Evolutionary conservation across 2,329 filamentous ascomycete genomes (phyloP), one percentile per base, ranked within the genome.

Genomic region (Aspergillus chevalieri): DNA sequence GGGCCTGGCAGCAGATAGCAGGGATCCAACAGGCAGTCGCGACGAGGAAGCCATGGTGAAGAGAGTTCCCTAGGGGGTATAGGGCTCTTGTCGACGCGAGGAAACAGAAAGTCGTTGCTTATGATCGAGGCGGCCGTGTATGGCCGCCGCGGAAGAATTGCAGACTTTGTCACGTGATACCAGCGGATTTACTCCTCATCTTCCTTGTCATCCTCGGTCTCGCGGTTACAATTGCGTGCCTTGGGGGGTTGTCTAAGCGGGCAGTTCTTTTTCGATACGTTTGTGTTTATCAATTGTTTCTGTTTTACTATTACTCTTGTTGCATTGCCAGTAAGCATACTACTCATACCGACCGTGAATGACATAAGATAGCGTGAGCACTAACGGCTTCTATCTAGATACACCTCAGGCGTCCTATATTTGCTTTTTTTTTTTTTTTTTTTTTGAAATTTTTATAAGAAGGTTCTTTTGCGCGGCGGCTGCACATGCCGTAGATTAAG

Each of bases 401-500:
- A 41, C 38, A 41, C 10, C 10, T 19, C 38, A 41, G 38, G 15
- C 17, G n/a, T 21, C 17, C 17, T 3, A 22, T 22, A 22, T 21
- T 36, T 41, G 17, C 38, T 41, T 41, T 41, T 41, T 21, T 21
- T 21, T 36, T 14, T 43, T 41, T 41, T 41, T 41, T 41, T 41
- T 41, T 17, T 17, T 17, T 17, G 17, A 17, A 44, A 34, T n/a
- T 43, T 36, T 19, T 51, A 47, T 45, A 47, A 26, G 22, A 50
- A 26, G 26, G 10, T 26, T 43, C 17, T 46, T 43, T 58, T 62
- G 60, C 63, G 57, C 54, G 53, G 59, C 65, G 65, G 65, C 63
- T 54, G 64, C 65, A 64, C 63, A 65, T 65, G 67, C 67, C 66
- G 66, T 61, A 56, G 55, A 55, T 54, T 57, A 69, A 69, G 64